Percentiles rank a stretch among this genome's conserved stretches.
Evolutionary conservation across 495 filamentous ascomycete species (phyloP).

Genomic region (Amniculicola lignicola): DNA sequence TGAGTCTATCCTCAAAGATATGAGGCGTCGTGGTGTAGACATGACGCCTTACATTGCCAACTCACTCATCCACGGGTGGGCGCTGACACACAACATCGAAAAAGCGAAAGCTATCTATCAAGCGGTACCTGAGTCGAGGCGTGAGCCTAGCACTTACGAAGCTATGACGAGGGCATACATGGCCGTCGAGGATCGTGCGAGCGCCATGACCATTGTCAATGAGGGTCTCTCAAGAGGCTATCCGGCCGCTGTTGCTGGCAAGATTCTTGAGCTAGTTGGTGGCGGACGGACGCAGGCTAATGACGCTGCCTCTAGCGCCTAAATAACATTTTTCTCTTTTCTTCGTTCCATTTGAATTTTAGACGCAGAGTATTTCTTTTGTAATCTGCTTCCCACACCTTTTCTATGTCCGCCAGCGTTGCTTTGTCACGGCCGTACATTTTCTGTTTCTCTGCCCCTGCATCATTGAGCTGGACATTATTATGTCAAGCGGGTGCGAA

Average conservation of each 20-base stretch:
- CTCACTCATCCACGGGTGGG: constrained; percentile 98
- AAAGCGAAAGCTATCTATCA: constrained; percentile 79
- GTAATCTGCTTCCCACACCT: too few species aligned
- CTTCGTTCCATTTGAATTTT: constrained; percentile 4
- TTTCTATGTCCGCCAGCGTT: too few species aligned
- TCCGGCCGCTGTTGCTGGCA: constrained; percentile 83
- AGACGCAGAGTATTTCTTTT: constrained; percentile 13
- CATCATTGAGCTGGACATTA: neutral
- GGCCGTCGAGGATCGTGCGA: constrained; percentile 70
- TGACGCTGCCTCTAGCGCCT: constrained; percentile 4
- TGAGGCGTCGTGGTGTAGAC: constrained; percentile 67
- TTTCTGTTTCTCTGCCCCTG: constrained; percentile 19
- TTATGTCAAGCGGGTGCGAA: neutral
- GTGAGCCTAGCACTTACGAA: constrained; percentile 98
- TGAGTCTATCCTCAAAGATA: constrained; percentile 66
- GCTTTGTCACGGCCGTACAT: constrained; percentile 4
- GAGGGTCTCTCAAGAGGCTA: constrained; percentile 93
- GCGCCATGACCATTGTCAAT: constrained; percentile 71
- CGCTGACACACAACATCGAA: constrained; percentile 71
- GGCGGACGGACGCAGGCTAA: constrained; percentile 44
- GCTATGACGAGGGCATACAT: constrained; percentile 96
- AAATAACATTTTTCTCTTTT: neutral
- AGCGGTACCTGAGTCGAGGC: constrained; percentile 64
- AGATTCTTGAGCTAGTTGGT: constrained; percentile 85
- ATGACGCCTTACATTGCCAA: constrained; percentile 98